Percentiles rank a stretch among this genome's conserved stretches.
Evolutionary conservation across 73 alveolate genomes (phyloP).

Genomic region (Durusdinium trenchii): DNA sequence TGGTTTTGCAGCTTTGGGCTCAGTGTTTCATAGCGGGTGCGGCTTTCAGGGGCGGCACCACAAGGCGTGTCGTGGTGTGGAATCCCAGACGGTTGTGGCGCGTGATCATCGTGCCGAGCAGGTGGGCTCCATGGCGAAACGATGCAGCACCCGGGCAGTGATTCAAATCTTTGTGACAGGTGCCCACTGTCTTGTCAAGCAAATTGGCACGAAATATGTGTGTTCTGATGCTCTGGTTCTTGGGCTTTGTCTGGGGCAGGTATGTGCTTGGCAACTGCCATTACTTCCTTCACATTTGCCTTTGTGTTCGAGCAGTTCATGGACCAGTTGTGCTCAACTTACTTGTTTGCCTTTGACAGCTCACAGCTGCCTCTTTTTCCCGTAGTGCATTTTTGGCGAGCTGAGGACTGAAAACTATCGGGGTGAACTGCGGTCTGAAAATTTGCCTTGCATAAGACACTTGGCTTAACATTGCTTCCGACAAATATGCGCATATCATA

Average conservation of each 20-base stretch:
- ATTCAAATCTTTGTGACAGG: constrained; percentile 68
- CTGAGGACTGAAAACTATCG: constrained; percentile 70
- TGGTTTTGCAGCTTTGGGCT: too few species aligned
- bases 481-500: too few species aligned
- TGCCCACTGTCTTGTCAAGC: neutral
- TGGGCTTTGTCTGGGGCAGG: constrained; percentile 1
- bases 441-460: constrained; percentile 35
- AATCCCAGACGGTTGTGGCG: too few species aligned
- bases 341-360: neutral
- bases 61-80: too few species aligned
- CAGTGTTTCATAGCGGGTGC: too few species aligned
- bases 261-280: constrained; percentile 75
- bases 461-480: neutral
- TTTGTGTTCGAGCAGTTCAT: constrained; percentile 83
- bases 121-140: constrained; percentile 58
- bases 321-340: constrained; percentile 41
- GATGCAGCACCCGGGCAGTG: constrained; percentile 75
- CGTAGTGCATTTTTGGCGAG: neutral
- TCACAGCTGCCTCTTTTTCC: neutral
- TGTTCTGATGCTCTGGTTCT: neutral
- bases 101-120: too few species aligned
- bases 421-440: constrained; percentile 62
- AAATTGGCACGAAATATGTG: neutral
- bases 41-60: too few species aligned
- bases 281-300: constrained; percentile 65